Percentiles rank a stretch among this genome's conserved stretches.
Conservation (phyloP, 371 early-diverging fungal genomes). For the Blakeslea trispora region DNA sequence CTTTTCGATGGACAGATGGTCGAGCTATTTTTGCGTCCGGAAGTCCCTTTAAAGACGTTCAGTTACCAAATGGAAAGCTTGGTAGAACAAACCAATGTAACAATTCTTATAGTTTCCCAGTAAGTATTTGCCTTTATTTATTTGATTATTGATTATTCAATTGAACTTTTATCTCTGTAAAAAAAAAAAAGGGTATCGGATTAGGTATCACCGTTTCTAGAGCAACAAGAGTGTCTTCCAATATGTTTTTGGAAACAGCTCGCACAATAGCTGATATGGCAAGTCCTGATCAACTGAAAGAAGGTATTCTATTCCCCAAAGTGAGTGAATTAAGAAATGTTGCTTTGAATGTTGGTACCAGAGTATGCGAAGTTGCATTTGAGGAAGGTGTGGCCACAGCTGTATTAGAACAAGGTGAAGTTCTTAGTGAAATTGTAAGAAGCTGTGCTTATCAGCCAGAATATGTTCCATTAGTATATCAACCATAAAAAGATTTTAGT, state of each 20-base stretch:
- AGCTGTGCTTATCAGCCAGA: constrained; percentile 57
- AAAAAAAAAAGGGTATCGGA: constrained; percentile 52
- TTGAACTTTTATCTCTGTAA: background rate
- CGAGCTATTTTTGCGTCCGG: constrained; percentile 68
- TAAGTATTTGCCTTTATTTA: constrained; percentile 16
- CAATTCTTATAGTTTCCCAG: constrained; percentile 63
- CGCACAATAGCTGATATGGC: constrained; percentile 60
- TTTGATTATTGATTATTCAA: background rate
- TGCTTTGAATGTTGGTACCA: constrained; percentile 51
- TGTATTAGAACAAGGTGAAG: constrained; percentile 44
- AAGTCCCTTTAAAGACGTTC: constrained; percentile 57
- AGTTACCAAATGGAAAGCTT: constrained; percentile 44
- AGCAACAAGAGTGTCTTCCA: constrained; percentile 51
- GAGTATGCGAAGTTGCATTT: constrained; percentile 64
- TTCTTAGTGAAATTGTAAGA: constrained; percentile 47
- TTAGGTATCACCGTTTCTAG: constrained; percentile 60
- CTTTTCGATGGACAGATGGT: constrained; percentile 64
- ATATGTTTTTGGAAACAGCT: constrained; percentile 65
- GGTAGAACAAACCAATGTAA: constrained; percentile 63
- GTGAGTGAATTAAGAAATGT: constrained; percentile 54
- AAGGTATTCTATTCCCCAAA: constrained; percentile 59
- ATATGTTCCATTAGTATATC: constrained; percentile 56
- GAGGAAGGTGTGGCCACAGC: constrained; percentile 57
- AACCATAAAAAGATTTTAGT: no score
- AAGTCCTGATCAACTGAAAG: constrained; percentile 55